Base-by-base conservation (phyloP, 2,329 filamentous ascomycete species). In the Phaeophleospora eucalypticola region DNA sequence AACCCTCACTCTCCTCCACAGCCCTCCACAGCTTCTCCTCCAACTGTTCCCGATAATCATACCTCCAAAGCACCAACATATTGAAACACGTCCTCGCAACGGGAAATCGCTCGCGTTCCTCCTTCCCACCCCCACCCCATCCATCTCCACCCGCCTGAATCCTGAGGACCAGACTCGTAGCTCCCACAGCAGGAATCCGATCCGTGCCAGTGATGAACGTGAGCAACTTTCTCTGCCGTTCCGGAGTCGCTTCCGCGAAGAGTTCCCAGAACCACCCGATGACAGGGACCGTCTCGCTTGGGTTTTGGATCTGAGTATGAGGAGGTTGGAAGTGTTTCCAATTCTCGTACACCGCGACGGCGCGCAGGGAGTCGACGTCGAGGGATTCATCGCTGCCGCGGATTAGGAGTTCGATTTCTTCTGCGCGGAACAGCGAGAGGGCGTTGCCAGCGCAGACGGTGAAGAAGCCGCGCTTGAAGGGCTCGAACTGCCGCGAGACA, bases 51-150 rank as follows among this genome's bases (percentile, higher is more conserved):
- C 76, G 80, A 3, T 79, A 81, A 29, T 68, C 64, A 67, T 91
- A 95, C 37, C 81, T 78, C 70, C 84, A 91, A 47, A 96, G 70
- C 3, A 84, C 83, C 53, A 96, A 63, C 65, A 84, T 81, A 65
- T 95, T 95, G 70, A 96, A 96, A 66, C 90, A 96, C 6, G 90
- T 96, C 60, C 89, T 79, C 15, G 90, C 90, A 16, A 88, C 86
- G 1, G 90, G 90, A 63, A 86, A 95, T 52, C 89, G 77, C 32
- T 80, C 76, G 49, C 76, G 75, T 59, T 94, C 87, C 35, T 86
- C 80, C 0, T 50, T 45, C 7, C 57, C 59, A 4, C 59, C 61
- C 19, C 58, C 58, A 36, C 62, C 58, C 58, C 59, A 60, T 4
- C 63, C 64, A 49, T 63, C 62, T 0, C 88, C 89, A 0, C 90